Evolutionary conservation across 768 basidiomycete genomes (phyloP), one percentile per base, ranked within the genome.

Genomic region (Collybia sordida): DNA sequence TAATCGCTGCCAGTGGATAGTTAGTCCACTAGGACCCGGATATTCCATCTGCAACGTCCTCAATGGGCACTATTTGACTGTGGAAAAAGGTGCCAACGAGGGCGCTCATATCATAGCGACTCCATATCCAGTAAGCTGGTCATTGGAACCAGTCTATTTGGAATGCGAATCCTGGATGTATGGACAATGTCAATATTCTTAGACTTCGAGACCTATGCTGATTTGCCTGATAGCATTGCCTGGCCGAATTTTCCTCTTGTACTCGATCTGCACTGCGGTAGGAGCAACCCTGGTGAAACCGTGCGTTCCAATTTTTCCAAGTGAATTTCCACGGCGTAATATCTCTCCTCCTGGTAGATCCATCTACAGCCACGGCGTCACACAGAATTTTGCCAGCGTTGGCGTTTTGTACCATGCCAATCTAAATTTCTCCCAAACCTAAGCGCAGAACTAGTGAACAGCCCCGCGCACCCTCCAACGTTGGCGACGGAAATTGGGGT

Each of bases 81-180:
- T 66, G 14, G 55, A 67, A 38, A 47, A 55, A 7, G 65, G 59
- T 1, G 34, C 63, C 15, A 19, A 41, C 11, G 51, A 62, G 0
- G 60, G 59, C 17, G 52, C 35, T 1, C 48, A 49, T 2, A 21
- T 71, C 35, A 56, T 63, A 17, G 61, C 60, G 6, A 64, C 41
- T 24, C 56, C 55, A 3, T 68, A 64, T 37, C 68, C 69, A 4
- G 62, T 64, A 19, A 68, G 68, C 47, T 69, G 69, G 67, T 61
- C 44, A 8, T 40, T 70, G 3, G 59, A 64, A 34, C 50, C 51
- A 8, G 54, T 58, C 37, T 54, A 54, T 12, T 52, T 42, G 17
- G 57, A 64, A 22, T 46, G 57, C 18, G 56, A 45, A 17, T 44
- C 62, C 22, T 66, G 61, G 59, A 57, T 53, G 62, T 62, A 18